A percentile compares a stretch with the other conserved stretches of the same genome.
These are phyloP conservation scores for Fusarium brevicatenulatum DNA, from an alignment of 2,329 filamentous ascomycete genomes.

Conservation along the genomic window DNA sequence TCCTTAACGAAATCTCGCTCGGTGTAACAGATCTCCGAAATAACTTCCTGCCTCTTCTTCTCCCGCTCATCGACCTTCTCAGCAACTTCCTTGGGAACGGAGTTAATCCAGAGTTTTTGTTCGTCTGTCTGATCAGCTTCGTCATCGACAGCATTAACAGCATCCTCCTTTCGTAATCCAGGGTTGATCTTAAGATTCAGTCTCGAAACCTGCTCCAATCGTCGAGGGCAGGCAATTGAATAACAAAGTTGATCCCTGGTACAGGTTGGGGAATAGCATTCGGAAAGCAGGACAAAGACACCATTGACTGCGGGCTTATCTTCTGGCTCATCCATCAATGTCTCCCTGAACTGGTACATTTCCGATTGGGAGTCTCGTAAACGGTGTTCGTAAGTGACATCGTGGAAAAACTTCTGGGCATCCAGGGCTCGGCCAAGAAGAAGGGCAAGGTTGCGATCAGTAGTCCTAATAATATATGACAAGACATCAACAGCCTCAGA, in stretches of 20 bases:
- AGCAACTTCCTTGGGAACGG: constrained; percentile 92
- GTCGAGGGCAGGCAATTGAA: constrained; percentile 93
- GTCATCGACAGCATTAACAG: constrained; percentile 74
- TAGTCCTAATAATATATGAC: constrained; percentile 96
- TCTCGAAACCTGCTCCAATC: constrained; percentile 93
- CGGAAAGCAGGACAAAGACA: constrained; percentile 93
- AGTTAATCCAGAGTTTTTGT: constrained; percentile 99
- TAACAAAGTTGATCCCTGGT: constrained; percentile 96
- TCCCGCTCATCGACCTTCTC: constrained; percentile 90
- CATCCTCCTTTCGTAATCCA: constrained; percentile 76
- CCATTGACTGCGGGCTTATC: constrained; percentile 83
- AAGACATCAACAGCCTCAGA: constrained; percentile 96
- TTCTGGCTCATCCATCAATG: constrained; percentile 83
- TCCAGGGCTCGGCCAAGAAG: constrained; percentile 91
- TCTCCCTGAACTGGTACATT: constrained; percentile 97
- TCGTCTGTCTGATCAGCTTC: constrained; percentile 87
- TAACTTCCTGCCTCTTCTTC: constrained; percentile 97
- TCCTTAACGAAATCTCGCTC: constrained; percentile 99
- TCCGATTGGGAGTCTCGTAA: constrained; percentile 93
- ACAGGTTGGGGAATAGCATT: constrained; percentile 98
- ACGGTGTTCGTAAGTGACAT: constrained; percentile 97
- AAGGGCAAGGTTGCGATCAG: constrained; percentile 91
- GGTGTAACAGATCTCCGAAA: constrained; percentile 98
- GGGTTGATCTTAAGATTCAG: constrained; percentile 93
- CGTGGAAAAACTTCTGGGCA: constrained; percentile 98